These are phyloP conservation scores for Pseudogymnoascus sp. DNA, from an alignment of 2,329 filamentous ascomycete species.

Conservation along the genomic window DNA sequence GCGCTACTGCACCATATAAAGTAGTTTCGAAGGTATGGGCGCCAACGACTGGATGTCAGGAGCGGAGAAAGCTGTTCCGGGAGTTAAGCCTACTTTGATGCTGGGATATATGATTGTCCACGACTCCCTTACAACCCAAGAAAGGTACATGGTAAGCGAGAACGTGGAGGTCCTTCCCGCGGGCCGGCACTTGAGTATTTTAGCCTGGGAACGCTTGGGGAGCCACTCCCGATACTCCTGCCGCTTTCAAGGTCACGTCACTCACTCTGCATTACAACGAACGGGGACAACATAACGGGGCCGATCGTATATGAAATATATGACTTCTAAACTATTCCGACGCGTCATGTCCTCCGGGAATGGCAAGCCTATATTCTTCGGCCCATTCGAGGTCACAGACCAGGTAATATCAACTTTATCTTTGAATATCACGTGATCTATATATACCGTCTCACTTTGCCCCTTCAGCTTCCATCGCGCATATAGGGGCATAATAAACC, in stretches of 20 bases:
- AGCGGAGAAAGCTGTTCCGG: background rate
- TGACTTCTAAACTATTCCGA: background rate
- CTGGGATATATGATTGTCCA: background rate
- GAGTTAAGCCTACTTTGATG: background rate
- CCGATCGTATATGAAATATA: background rate
- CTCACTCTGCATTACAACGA: background rate
- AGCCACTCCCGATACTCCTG: background rate
- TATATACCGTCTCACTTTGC: background rate
- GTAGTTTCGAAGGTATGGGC: background rate
- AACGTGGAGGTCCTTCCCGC: background rate
- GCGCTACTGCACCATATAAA: slow-evolving; percentile 1
- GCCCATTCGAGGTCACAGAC: slow-evolving; percentile 65
- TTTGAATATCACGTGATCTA: background rate
- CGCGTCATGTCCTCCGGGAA: slow-evolving; percentile 13
- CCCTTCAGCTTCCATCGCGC: background rate
- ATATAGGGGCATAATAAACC: background rate
- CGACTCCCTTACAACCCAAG: background rate
- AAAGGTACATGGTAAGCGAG: background rate
- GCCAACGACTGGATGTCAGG: background rate
- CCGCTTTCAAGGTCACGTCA: background rate
- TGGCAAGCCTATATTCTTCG: slow-evolving; percentile 54
- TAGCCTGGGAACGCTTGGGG: background rate
- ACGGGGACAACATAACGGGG: background rate
- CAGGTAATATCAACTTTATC: slow-evolving; percentile 45
- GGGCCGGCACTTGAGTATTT: slow-evolving; percentile 3